Evolutionary conservation across 23 red algal species (phyloP).

Genomic region (Cyanidiococcus yangmingshanensis): DNA sequence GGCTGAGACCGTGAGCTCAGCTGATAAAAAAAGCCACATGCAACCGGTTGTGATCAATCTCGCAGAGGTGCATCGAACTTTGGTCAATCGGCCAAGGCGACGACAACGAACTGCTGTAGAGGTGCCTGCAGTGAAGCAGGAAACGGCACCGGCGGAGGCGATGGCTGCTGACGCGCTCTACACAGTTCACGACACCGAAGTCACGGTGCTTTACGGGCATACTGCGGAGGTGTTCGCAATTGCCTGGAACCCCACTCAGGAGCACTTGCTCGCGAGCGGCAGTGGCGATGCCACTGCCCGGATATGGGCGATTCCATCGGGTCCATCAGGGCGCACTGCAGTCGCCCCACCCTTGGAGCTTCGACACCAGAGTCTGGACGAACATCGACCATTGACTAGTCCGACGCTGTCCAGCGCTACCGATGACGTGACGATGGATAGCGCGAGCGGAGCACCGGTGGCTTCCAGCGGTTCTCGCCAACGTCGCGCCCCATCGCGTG

Average conservation of each 20-base stretch:
- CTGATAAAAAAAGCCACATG: background rate
- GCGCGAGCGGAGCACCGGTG: background rate
- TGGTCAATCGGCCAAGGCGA: constrained; percentile 37
- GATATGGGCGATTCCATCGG: constrained; percentile 72
- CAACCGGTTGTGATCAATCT: constrained; percentile 23
- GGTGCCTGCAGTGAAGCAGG: background rate
- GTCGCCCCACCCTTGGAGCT: constrained; percentile 13
- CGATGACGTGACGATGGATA: background rate
- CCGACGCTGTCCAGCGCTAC: background rate
- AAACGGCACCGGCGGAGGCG: background rate
- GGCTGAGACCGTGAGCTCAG: background rate
- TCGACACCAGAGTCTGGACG: background rate
- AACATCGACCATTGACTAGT: background rate
- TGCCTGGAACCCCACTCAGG: constrained; percentile 71
- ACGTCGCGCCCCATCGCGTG: constrained; percentile 5
- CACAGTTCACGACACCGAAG: constrained; percentile 31
- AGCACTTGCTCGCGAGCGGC: constrained; percentile 59
- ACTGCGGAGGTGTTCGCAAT: constrained; percentile 75
- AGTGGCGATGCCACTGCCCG: constrained; percentile 84
- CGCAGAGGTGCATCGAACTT: constrained; percentile 60
- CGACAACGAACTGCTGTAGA: background rate
- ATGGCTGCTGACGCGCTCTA: background rate
- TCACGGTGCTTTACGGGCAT: constrained; percentile 57
- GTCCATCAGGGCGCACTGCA: background rate
- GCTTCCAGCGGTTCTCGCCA: background rate